A percentile compares a stretch with the other conserved stretches of the same genome.
phyloP scores from a whole-genome alignment of 2,329 filamentous ascomycete species.

The Hawksworthiomyces lignivorus region DNA sequence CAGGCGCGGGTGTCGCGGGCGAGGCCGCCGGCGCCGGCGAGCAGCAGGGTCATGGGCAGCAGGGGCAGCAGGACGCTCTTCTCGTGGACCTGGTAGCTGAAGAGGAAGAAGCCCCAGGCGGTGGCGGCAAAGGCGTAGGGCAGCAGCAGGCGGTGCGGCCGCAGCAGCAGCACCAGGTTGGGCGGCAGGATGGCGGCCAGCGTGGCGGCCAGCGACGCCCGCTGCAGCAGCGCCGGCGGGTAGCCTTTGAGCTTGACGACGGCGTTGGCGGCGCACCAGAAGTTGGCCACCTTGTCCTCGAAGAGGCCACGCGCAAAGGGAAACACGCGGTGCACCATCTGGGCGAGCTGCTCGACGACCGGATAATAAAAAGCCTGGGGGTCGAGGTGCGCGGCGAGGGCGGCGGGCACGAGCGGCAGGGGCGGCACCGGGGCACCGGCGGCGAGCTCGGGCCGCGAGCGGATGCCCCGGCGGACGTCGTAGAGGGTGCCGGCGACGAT shows the following conservation, averaged over 20 bases:
- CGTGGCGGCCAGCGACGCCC: conserved; percentile 66
- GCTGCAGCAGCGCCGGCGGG: conserved; percentile 63
- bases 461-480: conserved; percentile 57
- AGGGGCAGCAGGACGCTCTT: conserved; percentile 92
- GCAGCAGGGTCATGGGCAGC: conserved; percentile 83
- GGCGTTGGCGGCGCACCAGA: conserved; percentile 91
- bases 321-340: conserved; percentile 87
- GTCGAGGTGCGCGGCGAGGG: conserved; percentile 50
- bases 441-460: conserved; percentile 47
- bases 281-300: conserved; percentile 97
- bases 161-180: conserved; percentile 70
- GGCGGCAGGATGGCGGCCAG: conserved; percentile 69
- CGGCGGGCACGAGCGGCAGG: conserved; percentile 51
- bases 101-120: conserved; percentile 95
- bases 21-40: conserved; percentile 71
- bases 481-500: conserved; percentile 65
- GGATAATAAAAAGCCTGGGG: conserved; percentile 65
- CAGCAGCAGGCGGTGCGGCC: conserved; percentile 67
- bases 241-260: conserved; percentile 79
- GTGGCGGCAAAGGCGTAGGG: conserved; percentile 75
- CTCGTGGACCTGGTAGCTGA: conserved; percentile 96
- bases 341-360: conserved; percentile 67
- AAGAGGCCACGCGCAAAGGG: conserved; percentile 94
- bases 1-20: conserved; percentile 71
- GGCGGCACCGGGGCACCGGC: conserved; percentile 51